These are phyloP conservation scores for Arthrinium phaeospermum DNA, from an alignment of 2,329 filamentous ascomycete species.

Conservation along the genomic window DNA sequence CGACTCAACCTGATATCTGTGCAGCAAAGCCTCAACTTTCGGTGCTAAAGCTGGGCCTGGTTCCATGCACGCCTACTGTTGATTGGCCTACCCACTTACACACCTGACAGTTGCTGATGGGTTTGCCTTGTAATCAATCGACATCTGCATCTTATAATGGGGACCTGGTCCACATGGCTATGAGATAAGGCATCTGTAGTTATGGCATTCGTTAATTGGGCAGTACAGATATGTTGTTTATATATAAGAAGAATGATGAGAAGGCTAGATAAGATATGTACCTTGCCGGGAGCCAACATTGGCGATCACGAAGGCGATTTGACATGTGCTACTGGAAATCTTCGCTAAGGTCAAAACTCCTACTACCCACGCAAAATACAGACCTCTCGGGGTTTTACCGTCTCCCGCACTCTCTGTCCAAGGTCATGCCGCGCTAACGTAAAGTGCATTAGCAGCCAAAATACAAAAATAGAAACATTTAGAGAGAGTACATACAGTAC, in stretches of 20 bases:
- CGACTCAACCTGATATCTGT: not conserved
- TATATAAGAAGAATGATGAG: not conserved
- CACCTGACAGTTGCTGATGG: not conserved
- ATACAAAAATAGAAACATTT: constrained; percentile 1
- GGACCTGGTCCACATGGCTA: not conserved
- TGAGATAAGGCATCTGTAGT: not conserved
- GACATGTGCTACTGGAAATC: not conserved
- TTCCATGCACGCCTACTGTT: not conserved
- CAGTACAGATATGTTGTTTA: not conserved
- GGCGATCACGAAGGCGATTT: not conserved
- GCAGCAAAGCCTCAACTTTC: not conserved
- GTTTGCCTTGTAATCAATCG: constrained; percentile 3
- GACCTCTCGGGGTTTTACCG: not conserved
- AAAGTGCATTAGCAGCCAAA: not conserved
- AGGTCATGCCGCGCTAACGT: not conserved
- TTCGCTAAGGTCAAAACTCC: not conserved
- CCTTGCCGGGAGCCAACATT: too few species aligned
- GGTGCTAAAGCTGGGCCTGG: not conserved
- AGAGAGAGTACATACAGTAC: not conserved
- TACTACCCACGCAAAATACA: not conserved
- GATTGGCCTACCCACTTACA: not conserved
- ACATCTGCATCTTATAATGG: not conserved
- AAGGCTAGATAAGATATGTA: not conserved
- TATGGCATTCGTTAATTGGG: not conserved
- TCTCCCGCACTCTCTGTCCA: not conserved